phyloP scores from a whole-genome alignment of 176 grass and related monocot species.

The Neostapfia colusana region DNA sequence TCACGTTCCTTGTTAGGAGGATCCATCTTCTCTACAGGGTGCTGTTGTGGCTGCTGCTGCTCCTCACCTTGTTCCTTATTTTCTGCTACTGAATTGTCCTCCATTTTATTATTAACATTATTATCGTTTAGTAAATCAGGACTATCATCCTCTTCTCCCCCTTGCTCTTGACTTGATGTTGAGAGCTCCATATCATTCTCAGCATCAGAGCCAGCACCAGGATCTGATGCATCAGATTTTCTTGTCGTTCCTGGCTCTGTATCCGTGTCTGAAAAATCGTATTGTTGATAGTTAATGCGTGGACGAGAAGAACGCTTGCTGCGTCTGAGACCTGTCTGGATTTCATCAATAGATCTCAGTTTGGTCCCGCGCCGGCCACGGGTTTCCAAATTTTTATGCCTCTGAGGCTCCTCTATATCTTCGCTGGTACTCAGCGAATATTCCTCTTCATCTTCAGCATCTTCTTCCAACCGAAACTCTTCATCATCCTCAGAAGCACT shows the following conservation, averaged over 20 bases:
- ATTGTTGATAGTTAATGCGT: conserved; percentile 78
- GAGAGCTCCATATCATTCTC: conserved; percentile 73
- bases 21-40: conserved; percentile 57
- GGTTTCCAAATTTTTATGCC: conserved; percentile 54
- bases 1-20: conserved; percentile 43
- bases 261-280: conserved; percentile 85
- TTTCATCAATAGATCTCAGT: conserved; percentile 76
- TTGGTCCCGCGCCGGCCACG: conserved; percentile 61
- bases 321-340: conserved; percentile 80
- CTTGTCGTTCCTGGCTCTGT: conserved; percentile 53
- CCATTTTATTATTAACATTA: conserved; percentile 51
- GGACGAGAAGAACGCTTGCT: conserved; percentile 83
- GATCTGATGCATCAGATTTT: conserved; percentile 76
- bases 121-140: conserved; percentile 46
- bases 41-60: conserved; percentile 37
- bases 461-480: conserved; percentile 82
- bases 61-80: conserved; percentile 51
- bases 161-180: conserved; percentile 71
- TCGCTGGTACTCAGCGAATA: conserved; percentile 82
- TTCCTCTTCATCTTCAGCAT: conserved; percentile 83
- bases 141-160: conserved; percentile 68
- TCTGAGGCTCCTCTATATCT: conserved; percentile 63
- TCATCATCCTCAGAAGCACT: conserved; percentile 93
- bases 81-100: conserved; percentile 40
- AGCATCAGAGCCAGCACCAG: conserved; percentile 58